Conservation (phyloP, 192 early-diverging fungal species). For the Irineochytrium annulatum region DNA sequence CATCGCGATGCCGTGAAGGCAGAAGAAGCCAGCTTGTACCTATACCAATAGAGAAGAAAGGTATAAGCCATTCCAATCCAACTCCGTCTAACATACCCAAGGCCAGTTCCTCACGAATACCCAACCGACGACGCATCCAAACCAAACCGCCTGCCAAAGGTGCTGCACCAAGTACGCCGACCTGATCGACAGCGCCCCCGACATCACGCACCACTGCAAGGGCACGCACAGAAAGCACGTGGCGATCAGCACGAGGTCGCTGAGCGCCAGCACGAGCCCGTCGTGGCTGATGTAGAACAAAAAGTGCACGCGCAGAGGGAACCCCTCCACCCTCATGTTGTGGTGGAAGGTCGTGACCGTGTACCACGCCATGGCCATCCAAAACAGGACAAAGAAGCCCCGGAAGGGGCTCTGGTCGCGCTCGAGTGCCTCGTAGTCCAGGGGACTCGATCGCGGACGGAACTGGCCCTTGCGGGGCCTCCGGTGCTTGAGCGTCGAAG, state of each 20-base stretch:
- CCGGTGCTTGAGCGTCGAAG: neutral
- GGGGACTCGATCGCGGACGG: slow-evolving; percentile 4
- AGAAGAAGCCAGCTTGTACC: slow-evolving; percentile 87
- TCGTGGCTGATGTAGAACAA: slow-evolving; percentile 60
- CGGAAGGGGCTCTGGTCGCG: slow-evolving; percentile 32
- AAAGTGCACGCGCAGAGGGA: slow-evolving; percentile 40
- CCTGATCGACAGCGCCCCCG: slow-evolving; percentile 42
- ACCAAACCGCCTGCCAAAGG: slow-evolving; percentile 41
- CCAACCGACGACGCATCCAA: slow-evolving; percentile 17
- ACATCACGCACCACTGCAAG: slow-evolving; percentile 51
- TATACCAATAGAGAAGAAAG: slow-evolving; percentile 59
- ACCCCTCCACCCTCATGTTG: slow-evolving; percentile 55
- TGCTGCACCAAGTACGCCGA: slow-evolving; percentile 54
- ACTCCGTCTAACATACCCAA: slow-evolving; percentile 56
- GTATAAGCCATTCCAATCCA: neutral
- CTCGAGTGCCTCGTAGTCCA: slow-evolving; percentile 13
- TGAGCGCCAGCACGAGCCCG: slow-evolving; percentile 59
- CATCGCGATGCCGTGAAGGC: slow-evolving; percentile 84
- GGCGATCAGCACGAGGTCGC: slow-evolving; percentile 67
- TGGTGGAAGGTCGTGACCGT: slow-evolving; percentile 56
- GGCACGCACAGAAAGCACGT: slow-evolving; percentile 62
- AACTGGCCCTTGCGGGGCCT: neutral
- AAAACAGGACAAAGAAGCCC: slow-evolving; percentile 80
- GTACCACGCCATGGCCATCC: slow-evolving; percentile 74
- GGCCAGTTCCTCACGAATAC: slow-evolving; percentile 67